Conservation (phyloP, 2,329 filamentous ascomycete genomes). For the Ophiostoma sp. region DNA sequence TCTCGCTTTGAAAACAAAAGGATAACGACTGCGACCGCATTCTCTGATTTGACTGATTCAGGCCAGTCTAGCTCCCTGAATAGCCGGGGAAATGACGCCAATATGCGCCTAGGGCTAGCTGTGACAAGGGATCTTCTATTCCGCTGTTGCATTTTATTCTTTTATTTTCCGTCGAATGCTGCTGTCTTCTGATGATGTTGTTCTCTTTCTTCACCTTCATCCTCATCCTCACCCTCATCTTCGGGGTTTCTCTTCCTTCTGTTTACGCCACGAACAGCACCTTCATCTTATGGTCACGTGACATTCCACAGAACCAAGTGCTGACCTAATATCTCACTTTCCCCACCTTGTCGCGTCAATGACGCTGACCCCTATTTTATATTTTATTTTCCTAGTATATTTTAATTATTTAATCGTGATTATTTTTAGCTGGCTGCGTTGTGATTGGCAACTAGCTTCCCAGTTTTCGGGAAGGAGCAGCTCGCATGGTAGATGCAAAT, state of each 20-base stretch:
- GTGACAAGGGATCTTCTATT: too few species aligned
- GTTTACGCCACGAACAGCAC: too few species aligned
- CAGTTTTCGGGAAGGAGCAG: background rate
- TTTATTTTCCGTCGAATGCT: too few species aligned
- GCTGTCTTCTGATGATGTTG: too few species aligned
- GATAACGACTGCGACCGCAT: background rate
- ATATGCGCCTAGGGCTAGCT: constrained; percentile 1
- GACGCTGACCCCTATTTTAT: constrained; percentile 6
- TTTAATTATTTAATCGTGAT: background rate
- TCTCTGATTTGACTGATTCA: background rate
- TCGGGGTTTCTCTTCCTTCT: too few species aligned
- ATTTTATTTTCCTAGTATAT: background rate
- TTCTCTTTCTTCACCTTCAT: too few species aligned
- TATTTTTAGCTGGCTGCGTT: background rate
- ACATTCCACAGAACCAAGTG: too few species aligned
- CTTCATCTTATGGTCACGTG: too few species aligned
- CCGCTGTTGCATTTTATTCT: too few species aligned
- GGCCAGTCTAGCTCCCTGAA: background rate
- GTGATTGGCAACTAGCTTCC: background rate
- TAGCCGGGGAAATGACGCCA: background rate
- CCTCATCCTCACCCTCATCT: too few species aligned
- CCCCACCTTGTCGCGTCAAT: constrained; percentile 7
- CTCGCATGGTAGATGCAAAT: background rate
- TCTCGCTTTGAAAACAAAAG: background rate
- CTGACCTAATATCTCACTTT: too few species aligned